Evolutionary conservation across 108 stramenopile species (phyloP), one percentile per base, ranked within the genome.

Genomic region (Nitzschia palea): DNA sequence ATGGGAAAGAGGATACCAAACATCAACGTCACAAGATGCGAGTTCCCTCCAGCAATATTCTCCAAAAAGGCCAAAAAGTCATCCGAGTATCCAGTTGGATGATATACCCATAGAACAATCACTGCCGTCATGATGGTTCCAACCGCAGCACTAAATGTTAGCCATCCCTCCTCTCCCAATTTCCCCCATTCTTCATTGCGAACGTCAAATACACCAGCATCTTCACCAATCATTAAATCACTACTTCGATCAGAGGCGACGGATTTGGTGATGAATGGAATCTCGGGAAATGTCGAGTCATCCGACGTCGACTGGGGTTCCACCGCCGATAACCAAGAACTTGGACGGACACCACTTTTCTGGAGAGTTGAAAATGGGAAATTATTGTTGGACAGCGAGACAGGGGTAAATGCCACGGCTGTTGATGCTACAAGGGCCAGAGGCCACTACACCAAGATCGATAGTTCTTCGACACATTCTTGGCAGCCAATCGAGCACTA

Each of bases 1-100:
- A 97, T 76, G 9, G 96, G 90, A 70, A 98, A 98, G 26, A 94
- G 76, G 43, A 96, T 82, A 8, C 84, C 80, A 64, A 89, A 69
- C 0, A 91, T 80, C 10, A 73, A 34, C 0, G 89, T 84, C 3
- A 83, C 65, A 35, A 71, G 68, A 70, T 86, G 81, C 2, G 86
- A 48, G n/a, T 75, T 76, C 2, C 73, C 80, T 8, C 51, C 25
- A 20, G 67, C 35, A 37, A 55, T 64, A n/a, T 56, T 18, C 52
- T 93, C 85, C 27, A 95, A 34, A 3, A 56, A 73, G 3, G 76
- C 57, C 14, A 91, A 65, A 77, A 95, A 95, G 47, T 87, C 89
- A 67, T 96, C 95, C 10, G 88, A 85, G 56, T 82, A 68, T 26
- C 80, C 81, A 14, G 84, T 85, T 2, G 78, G 52, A 27, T 87